Percentiles rank a stretch among this genome's conserved stretches.
These are phyloP conservation scores for Chlamydomonas sp. DNA, from an alignment of 139 green algal genomes.

Conservation along the genomic window DNA sequence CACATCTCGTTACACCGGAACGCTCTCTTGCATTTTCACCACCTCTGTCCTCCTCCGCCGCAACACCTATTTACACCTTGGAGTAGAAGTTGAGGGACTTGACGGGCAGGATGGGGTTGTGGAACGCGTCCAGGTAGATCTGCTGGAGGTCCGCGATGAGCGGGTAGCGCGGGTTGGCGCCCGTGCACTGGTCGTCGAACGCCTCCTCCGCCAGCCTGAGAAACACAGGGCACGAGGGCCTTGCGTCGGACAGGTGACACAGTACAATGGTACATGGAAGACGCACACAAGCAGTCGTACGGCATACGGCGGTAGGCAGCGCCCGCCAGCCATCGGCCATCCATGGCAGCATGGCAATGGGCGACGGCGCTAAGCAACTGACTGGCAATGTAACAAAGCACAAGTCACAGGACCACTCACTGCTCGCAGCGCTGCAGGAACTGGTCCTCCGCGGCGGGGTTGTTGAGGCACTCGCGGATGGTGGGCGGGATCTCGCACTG, in stretches of 20 bases:
- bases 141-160: conserved; percentile 74
- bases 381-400: background rate
- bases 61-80: background rate
- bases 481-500: conserved; percentile 60
- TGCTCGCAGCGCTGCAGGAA: conserved; percentile 45
- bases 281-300: too few relatives aligned
- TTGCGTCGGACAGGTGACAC: too few relatives aligned
- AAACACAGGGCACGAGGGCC: too few relatives aligned
- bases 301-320: too few relatives aligned
- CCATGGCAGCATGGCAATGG: background rate
- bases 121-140: conserved; percentile 64
- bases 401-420: background rate
- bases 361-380: background rate
- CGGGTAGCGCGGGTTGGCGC: conserved; percentile 75
- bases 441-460: conserved; percentile 38
- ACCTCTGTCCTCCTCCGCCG: too few relatives aligned
- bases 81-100: conserved; percentile 50
- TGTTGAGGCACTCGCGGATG: conserved; percentile 65
- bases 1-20: too few relatives aligned
- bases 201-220: conserved; percentile 60
- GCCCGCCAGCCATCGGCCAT: background rate
- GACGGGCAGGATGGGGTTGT: conserved; percentile 55
- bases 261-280: too few relatives aligned
- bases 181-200: conserved; percentile 84
- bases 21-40: too few relatives aligned